Evolutionary conservation across 352 stramenopile species (phyloP).

Genomic region (Pythium dissimile): DNA sequence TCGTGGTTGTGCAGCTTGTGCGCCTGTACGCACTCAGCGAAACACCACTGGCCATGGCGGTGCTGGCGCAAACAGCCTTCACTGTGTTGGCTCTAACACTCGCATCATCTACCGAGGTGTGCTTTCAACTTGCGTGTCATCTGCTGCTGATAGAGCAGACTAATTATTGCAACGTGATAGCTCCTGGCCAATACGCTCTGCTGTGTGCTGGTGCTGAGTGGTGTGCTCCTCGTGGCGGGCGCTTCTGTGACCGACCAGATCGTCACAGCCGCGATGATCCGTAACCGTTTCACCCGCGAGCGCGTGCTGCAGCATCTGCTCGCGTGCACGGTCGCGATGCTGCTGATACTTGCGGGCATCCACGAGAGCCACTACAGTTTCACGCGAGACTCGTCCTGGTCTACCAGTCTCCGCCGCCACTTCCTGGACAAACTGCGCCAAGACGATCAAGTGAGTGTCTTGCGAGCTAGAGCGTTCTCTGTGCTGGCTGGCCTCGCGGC

Average conservation of each 20-base stretch:
- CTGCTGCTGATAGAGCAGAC: background rate
- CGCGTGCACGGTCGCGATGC: slow-evolving; percentile 11
- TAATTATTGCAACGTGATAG: background rate
- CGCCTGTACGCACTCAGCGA: slow-evolving; percentile 12
- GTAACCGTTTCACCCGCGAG: slow-evolving; percentile 1
- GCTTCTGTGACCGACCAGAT: background rate
- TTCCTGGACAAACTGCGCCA: background rate
- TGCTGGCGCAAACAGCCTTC: background rate
- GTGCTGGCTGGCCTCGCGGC: slow-evolving; percentile 24
- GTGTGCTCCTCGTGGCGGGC: background rate
- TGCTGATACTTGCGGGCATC: slow-evolving; percentile 16
- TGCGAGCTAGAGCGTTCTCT: slow-evolving; percentile 25
- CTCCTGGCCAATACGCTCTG: background rate
- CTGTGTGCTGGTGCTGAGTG: slow-evolving; percentile 4
- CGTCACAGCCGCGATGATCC: slow-evolving; percentile 2
- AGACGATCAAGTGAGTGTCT: background rate
- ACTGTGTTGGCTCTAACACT: background rate
- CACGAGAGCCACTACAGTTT: slow-evolving; percentile 17
- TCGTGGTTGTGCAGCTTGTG: background rate
- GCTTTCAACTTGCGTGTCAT: background rate
- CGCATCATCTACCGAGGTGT: background rate
- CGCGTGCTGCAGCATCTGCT: slow-evolving; percentile 20
- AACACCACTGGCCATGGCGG: slow-evolving; percentile 21
- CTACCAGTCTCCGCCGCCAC: background rate
- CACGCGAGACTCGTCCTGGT: background rate